Evolutionary conservation across 495 filamentous ascomycete genomes (phyloP).

Genomic region (Lasiosphaeria hispida): DNA sequence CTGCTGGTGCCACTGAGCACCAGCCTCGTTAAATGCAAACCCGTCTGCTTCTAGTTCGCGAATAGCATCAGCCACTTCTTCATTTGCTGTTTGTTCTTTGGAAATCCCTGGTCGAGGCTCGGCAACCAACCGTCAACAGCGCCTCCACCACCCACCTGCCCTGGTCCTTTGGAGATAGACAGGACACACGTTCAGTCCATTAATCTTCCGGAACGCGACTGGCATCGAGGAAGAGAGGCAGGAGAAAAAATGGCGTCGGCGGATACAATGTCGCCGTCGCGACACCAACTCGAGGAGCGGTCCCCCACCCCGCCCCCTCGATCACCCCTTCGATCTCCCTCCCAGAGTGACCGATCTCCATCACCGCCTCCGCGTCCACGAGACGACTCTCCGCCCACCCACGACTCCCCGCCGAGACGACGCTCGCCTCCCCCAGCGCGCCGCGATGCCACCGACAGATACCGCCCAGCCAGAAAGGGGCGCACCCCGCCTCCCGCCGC

Average conservation of each 20-base stretch:
- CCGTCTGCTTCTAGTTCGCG: neutral
- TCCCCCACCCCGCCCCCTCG: slow-evolving; percentile 10
- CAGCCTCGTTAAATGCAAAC: slow-evolving; percentile 1
- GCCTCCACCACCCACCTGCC: too few species aligned
- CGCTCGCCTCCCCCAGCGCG: slow-evolving; percentile 22
- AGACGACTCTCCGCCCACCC: slow-evolving; percentile 6
- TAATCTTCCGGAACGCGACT: neutral
- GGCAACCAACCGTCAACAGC: too few species aligned
- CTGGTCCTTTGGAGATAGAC: neutral
- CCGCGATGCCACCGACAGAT: slow-evolving; percentile 44
- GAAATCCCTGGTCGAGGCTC: too few species aligned
- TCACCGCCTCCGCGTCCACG: slow-evolving; percentile 1
- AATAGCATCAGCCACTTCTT: neutral
- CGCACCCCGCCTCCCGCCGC: slow-evolving; percentile 50
- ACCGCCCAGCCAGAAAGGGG: slow-evolving; percentile 36
- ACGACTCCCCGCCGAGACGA: slow-evolving; percentile 27
- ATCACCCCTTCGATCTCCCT: neutral
- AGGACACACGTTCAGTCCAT: neutral
- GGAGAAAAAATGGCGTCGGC: slow-evolving; percentile 25
- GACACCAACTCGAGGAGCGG: slow-evolving; percentile 13
- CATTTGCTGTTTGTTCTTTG: neutral
- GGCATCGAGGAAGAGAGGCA: neutral
- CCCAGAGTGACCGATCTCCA: slow-evolving; percentile 8
- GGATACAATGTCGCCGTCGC: slow-evolving; percentile 27
- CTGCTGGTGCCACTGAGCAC: neutral